These are phyloP conservation scores for Solanum chiquidenum DNA, from an alignment of 257 asterid genomes.

Conservation along the genomic window DNA sequence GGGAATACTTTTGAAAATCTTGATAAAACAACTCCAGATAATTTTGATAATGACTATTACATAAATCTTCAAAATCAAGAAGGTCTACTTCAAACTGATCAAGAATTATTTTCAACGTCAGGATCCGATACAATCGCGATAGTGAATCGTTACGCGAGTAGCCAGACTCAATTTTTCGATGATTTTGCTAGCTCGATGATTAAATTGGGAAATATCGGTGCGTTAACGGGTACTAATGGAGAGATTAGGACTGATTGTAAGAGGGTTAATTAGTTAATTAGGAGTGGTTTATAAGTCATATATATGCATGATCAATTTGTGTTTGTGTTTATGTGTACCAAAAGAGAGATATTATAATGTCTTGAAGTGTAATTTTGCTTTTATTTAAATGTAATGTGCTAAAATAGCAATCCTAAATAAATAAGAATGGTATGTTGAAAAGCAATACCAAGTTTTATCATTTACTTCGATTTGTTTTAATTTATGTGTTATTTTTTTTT, in stretches of 20 bases:
- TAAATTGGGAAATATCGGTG: conserved; percentile 54
- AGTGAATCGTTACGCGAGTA: conserved; percentile 32
- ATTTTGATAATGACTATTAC: conserved; percentile 64
- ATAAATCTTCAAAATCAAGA: conserved; percentile 36
- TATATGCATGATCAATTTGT: background rate
- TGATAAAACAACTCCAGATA: conserved; percentile 44
- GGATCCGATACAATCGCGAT: conserved; percentile 19
- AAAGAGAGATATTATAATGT: background rate
- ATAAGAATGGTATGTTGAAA: background rate
- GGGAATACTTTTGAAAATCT: conserved; percentile 45
- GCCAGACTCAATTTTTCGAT: conserved; percentile 31
- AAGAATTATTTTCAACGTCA: conserved; percentile 31
- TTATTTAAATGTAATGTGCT: background rate
- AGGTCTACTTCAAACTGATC: conserved; percentile 68
- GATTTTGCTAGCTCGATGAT: conserved; percentile 59
- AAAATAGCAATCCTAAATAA: background rate
- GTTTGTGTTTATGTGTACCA: background rate
- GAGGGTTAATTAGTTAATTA: conserved; percentile 28
- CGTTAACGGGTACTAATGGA: conserved; percentile 49
- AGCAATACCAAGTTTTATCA: background rate
- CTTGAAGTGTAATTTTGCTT: background rate
- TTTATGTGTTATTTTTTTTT: background rate
- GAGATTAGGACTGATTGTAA: conserved; percentile 64
- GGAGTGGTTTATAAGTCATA: background rate
- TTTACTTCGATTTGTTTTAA: background rate